A percentile compares a stretch with the other conserved stretches of the same genome.
Evolutionary conservation across 2,329 filamentous ascomycete genomes (phyloP).

Genomic region (Aspergillus arachidicola): DNA sequence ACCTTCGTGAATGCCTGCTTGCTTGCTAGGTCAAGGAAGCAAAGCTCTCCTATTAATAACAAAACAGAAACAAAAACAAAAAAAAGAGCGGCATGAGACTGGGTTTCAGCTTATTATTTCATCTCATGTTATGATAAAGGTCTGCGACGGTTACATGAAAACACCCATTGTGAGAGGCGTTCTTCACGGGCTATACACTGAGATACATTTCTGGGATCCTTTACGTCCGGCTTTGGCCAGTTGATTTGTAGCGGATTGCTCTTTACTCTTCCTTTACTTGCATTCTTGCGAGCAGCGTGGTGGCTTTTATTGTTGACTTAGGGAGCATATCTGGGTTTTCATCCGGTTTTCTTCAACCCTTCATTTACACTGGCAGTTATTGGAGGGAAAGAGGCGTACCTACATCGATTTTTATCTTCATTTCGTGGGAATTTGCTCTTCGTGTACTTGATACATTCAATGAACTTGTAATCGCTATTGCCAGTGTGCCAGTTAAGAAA

Average conservation of each 20-base stretch:
- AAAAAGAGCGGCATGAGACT: constrained; percentile 3
- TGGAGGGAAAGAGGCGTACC: constrained; percentile 2
- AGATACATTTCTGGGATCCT: constrained; percentile 24
- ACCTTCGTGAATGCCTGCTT: not conserved
- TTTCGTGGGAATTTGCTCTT: not conserved
- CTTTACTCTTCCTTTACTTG: constrained; percentile 9
- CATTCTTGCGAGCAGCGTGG: constrained; percentile 10
- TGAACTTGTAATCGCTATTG: constrained; percentile 5
- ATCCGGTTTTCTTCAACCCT: not conserved
- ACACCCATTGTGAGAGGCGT: constrained; percentile 22
- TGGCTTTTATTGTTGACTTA: not conserved
- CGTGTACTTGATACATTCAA: constrained; percentile 7
- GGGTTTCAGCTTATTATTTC: not conserved
- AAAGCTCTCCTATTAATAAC: not conserved
- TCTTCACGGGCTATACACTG: constrained; percentile 27
- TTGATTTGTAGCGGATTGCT: constrained; percentile 18
- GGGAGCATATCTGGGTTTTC: constrained; percentile 2
- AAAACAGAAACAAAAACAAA: not conserved
- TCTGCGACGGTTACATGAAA: constrained; percentile 13
- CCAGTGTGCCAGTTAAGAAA: constrained; percentile 1
- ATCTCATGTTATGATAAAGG: constrained; percentile 8
- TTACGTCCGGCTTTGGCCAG: constrained; percentile 16
- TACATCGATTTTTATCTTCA: not conserved
- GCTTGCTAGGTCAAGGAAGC: not conserved
- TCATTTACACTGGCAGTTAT: not conserved